Evolutionary conservation across 2,329 filamentous ascomycete genomes (phyloP).

Genomic region (Aureobasidium namibiae): DNA sequence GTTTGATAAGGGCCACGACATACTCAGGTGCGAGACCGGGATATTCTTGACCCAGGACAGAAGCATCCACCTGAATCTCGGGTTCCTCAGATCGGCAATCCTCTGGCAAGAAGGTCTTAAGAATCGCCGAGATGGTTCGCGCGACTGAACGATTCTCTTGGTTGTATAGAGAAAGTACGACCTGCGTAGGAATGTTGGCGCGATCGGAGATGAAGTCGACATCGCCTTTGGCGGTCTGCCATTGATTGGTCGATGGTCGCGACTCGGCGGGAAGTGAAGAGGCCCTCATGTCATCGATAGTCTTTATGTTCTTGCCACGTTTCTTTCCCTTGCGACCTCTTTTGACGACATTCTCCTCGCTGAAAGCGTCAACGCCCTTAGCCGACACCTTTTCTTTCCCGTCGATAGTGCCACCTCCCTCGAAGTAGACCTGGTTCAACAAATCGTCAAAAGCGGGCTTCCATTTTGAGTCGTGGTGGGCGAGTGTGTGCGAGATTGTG

Average conservation of each 20-base stretch:
- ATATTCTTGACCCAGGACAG: conserved; percentile 48
- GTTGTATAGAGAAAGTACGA: conserved; percentile 52
- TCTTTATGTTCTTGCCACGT: conserved; percentile 30
- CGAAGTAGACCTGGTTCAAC: conserved; percentile 69
- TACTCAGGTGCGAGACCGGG: conserved; percentile 41
- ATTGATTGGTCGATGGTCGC: conserved; percentile 41
- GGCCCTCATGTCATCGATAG: conserved; percentile 20
- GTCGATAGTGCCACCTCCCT: conserved; percentile 51
- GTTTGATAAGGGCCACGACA: conserved; percentile 45
- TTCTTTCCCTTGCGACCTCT: conserved; percentile 39
- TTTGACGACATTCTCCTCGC: conserved; percentile 44
- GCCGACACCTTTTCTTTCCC: conserved; percentile 36
- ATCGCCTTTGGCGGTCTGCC: conserved; percentile 49
- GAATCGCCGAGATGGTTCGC: conserved; percentile 47
- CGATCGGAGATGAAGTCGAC: conserved; percentile 50
- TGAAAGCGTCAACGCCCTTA: conserved; percentile 80
- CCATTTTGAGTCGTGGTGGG: conserved; percentile 59
- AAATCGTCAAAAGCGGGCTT: conserved; percentile 69
- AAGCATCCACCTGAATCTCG: conserved; percentile 40
- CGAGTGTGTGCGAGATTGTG: conserved; percentile 59
- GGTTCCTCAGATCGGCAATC: conserved; percentile 38
- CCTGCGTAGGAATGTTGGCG: conserved; percentile 37
- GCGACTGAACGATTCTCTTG: conserved; percentile 47
- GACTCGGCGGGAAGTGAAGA: conserved; percentile 20
- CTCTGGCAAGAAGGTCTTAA: conserved; percentile 22